These are phyloP conservation scores for Apiotrichum porosum DNA, from an alignment of 1,284 basidiomycete genomes.

Conservation along the genomic window DNA sequence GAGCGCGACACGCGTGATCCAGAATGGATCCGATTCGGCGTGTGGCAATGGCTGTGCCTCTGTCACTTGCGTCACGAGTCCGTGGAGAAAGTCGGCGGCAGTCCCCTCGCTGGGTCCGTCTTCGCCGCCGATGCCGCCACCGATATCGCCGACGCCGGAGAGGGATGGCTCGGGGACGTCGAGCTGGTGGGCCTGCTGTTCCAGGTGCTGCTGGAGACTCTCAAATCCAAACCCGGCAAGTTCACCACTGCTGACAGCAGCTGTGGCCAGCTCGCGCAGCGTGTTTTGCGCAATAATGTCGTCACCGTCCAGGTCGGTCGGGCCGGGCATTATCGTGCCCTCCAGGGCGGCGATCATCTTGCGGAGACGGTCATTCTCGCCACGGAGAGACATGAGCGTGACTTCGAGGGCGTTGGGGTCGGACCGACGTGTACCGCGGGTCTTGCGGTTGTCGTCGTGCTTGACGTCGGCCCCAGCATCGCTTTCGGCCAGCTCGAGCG, in stretches of 20 bases:
- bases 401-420: constrained; percentile 8
- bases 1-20: constrained; percentile 10
- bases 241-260: constrained; percentile 8
- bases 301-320: constrained; percentile 1
- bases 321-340: not conserved
- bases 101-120: not conserved
- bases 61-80: constrained; percentile 14
- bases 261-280: constrained; percentile 18
- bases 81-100: constrained; percentile 14
- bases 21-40: constrained; percentile 9
- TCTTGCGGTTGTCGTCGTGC: not conserved
- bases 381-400: constrained; percentile 2
- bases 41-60: not conserved
- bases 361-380: constrained; percentile 17
- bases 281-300: constrained; percentile 11
- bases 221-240: constrained; percentile 9
- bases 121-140: not conserved
- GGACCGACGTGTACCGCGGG: not conserved
- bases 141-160: no score
- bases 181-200: constrained; percentile 3
- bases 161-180: no score
- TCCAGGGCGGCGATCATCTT: constrained; percentile 8
- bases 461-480: not conserved
- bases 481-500: not conserved
- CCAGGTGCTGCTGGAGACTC: constrained; percentile 14